Conservation (phyloP, 805 yeast species). For the Ogataea kodamae region DNA sequence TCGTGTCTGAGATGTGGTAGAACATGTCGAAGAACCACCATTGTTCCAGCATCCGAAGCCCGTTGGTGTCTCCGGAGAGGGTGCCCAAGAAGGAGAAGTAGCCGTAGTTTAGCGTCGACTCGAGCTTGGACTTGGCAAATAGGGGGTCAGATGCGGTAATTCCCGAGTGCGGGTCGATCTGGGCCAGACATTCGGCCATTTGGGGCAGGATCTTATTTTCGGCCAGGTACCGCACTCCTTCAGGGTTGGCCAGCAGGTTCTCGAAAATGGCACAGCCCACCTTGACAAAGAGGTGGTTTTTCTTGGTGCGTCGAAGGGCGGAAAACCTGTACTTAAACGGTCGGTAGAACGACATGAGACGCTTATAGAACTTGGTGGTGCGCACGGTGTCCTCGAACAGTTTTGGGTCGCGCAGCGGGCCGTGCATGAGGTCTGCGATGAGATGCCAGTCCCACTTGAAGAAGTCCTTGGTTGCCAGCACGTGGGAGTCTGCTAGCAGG, state of each 20-base stretch:
- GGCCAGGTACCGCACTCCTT: conserved; percentile 62
- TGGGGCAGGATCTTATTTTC: conserved; percentile 83
- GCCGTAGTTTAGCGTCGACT: conserved; percentile 66
- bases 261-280: conserved; percentile 76
- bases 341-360: conserved; percentile 80
- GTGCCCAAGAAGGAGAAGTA: conserved; percentile 78
- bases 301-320: conserved; percentile 44
- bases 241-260: conserved; percentile 55
- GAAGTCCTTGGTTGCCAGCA: conserved; percentile 73
- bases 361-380: conserved; percentile 80
- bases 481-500: conserved; percentile 63
- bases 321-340: conserved; percentile 87
- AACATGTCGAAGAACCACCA: conserved; percentile 85
- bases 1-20: conserved; percentile 60
- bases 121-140: conserved; percentile 56
- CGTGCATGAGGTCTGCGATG: conserved; percentile 67
- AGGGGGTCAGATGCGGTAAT: conserved; percentile 71
- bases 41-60: conserved; percentile 65
- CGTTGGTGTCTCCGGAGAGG: conserved; percentile 55
- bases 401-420: conserved; percentile 72
- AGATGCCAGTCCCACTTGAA: conserved; percentile 86
- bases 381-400: conserved; percentile 73
- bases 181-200: conserved; percentile 84
- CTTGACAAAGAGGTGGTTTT: conserved; percentile 54
- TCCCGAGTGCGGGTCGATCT: conserved; percentile 77